These are phyloP conservation scores for Verbascum thapsus DNA, from an alignment of 257 asterid genomes.

Conservation along the genomic window DNA sequence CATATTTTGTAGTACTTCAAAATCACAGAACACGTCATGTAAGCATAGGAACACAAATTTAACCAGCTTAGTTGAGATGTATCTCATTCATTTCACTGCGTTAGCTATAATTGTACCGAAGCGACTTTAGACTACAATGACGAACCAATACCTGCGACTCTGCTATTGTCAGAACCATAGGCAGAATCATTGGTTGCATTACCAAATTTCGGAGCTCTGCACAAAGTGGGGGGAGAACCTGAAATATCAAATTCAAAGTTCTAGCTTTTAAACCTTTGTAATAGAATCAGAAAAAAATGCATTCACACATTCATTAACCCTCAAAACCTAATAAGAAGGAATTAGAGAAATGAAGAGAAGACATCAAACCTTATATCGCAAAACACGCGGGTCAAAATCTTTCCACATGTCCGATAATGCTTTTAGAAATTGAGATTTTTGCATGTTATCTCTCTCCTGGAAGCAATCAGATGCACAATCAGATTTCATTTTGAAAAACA, in stretches of 20 bases:
- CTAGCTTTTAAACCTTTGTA: conserved; percentile 26
- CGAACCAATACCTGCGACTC: conserved; percentile 79
- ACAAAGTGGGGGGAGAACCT: conserved; percentile 99
- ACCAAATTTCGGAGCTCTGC: conserved; percentile 98
- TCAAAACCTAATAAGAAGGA: conserved; percentile 21
- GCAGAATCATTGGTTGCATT: conserved; percentile 98
- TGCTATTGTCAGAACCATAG: conserved; percentile 98
- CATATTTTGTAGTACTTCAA: no score
- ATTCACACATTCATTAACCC: conserved; percentile 19
- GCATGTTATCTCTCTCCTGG: conserved; percentile 99
- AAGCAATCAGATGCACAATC: conserved; percentile 34
- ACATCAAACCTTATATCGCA: conserved; percentile 91
- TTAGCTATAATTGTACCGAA: conserved; percentile 19
- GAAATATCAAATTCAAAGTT: conserved; percentile 31
- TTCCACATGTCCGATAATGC: conserved; percentile 99
- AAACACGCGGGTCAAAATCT: conserved; percentile 93
- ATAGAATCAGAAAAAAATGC: conserved; percentile 13
- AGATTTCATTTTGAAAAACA: conserved; percentile 28
- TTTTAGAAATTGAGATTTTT: conserved; percentile 91
- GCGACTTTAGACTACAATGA: no score
- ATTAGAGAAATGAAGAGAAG: conserved; percentile 4
- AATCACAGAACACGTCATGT: conserved; percentile 10
- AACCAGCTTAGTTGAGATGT: background rate
- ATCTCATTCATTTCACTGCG: background rate
- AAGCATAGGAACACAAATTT: conserved; percentile 15